Evolutionary conservation across 805 yeast species (phyloP).

Genomic region (Starmerella gropengiesseri): DNA sequence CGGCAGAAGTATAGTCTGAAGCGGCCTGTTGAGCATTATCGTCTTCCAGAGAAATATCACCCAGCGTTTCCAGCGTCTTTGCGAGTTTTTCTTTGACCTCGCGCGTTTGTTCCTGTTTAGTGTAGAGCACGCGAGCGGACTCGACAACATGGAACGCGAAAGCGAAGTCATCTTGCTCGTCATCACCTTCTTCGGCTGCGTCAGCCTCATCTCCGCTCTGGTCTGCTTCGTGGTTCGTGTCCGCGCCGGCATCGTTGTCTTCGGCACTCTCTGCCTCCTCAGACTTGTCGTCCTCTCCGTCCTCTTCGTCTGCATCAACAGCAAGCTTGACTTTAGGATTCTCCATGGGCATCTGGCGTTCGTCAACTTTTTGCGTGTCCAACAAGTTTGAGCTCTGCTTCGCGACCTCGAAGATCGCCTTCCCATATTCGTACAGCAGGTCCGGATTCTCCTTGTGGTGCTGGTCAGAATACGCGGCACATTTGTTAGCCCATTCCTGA

Average conservation of each 20-base stretch:
- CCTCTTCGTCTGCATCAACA: conserved; percentile 26
- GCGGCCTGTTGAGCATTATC: conserved; percentile 72
- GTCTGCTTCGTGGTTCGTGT: conserved; percentile 31
- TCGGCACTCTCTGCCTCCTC: conserved; percentile 27
- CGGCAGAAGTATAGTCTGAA: conserved; percentile 50
- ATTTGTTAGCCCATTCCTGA: conserved; percentile 25
- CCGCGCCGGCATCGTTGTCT: conserved; percentile 19
- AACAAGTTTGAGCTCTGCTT: conserved; percentile 64
- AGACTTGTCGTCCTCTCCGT: conserved; percentile 27
- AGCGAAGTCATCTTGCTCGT: conserved; percentile 57
- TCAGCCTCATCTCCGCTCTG: conserved; percentile 19
- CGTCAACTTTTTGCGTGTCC: conserved; percentile 39
- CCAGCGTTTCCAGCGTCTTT: conserved; percentile 66
- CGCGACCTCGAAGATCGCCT: conserved; percentile 67
- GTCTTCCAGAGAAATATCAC: conserved; percentile 82
- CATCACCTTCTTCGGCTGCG: conserved; percentile 15
- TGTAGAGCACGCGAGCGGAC: conserved; percentile 58
- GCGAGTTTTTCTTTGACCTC: conserved; percentile 42
- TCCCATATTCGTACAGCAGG: conserved; percentile 63
- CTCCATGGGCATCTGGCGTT: conserved; percentile 21
- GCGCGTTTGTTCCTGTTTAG: conserved; percentile 32
- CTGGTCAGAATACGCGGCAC: conserved; percentile 42
- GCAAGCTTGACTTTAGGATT: conserved; percentile 20
- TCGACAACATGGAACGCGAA: conserved; percentile 65
- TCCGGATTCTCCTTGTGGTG: conserved; percentile 62